A percentile compares a stretch with the other conserved stretches of the same genome.
Evolutionary conservation across 257 asterid genomes (phyloP).

Genomic region (Plantago ovata): DNA sequence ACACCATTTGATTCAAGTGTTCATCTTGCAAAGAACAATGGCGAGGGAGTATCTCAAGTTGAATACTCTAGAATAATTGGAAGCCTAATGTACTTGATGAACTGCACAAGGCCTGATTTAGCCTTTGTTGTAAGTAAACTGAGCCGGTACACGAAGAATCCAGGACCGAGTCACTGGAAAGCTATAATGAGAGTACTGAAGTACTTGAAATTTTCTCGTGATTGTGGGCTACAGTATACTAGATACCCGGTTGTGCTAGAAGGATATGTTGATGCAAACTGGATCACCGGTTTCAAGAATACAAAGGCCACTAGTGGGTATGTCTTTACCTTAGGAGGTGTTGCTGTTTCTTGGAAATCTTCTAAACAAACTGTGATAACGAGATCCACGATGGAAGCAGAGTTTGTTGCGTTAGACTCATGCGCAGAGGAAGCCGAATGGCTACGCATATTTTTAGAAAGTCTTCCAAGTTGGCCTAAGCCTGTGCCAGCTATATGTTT

Average conservation of each 20-base stretch:
- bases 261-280: background rate
- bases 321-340: too few species aligned
- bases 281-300: too few species aligned
- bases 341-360: too few species aligned
- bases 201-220: background rate
- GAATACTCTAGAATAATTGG: background rate
- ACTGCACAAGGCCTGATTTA: background rate
- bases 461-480: too few species aligned
- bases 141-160: conserved; percentile 11
- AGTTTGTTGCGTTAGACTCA: too few species aligned
- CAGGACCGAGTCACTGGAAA: background rate
- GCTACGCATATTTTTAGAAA: too few species aligned
- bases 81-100: conserved; percentile 6
- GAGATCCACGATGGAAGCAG: too few species aligned
- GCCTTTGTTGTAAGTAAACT: background rate
- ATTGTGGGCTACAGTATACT: background rate
- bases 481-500: too few species aligned
- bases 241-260: background rate
- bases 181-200: background rate
- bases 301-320: too few species aligned
- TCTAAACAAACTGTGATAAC: too few species aligned
- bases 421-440: too few species aligned
- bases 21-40: background rate
- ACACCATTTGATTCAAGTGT: background rate
- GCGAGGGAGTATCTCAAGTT: background rate